phyloP scores from a whole-genome alignment of 176 grass and related monocot genomes.

The Phragmites australis region DNA sequence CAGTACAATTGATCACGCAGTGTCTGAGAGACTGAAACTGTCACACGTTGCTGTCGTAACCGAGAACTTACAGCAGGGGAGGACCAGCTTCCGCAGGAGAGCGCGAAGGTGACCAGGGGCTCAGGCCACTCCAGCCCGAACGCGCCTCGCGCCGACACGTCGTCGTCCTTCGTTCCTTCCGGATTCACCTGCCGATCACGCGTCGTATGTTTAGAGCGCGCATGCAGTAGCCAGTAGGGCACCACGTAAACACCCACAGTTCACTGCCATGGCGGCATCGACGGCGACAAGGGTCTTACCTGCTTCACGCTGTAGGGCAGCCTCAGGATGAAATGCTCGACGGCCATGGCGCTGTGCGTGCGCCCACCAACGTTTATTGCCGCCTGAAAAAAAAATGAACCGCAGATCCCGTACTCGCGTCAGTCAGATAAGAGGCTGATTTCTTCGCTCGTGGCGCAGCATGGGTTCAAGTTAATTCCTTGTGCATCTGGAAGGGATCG shows the following conservation, averaged over 20 bases:
- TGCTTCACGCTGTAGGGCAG: conserved; percentile 78
- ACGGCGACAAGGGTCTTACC: conserved; percentile 36
- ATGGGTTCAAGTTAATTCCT: not conserved
- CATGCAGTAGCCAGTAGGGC: too few relatives aligned
- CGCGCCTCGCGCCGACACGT: conserved; percentile 40
- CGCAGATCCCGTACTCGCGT: not conserved
- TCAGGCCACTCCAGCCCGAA: conserved; percentile 95
- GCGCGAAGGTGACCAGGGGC: conserved; percentile 86
- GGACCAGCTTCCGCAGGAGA: conserved; percentile 95
- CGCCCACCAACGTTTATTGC: conserved; percentile 74
- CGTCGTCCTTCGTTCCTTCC: conserved; percentile 39
- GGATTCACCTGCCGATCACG: conserved; percentile 44
- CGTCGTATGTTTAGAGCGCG: not conserved
- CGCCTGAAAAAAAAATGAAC: conserved; percentile 48
- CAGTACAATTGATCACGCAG: too few relatives aligned
- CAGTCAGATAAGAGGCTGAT: too few relatives aligned
- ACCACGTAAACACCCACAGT: not conserved
- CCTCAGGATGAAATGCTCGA: conserved; percentile 93
- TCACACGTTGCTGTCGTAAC: not conserved
- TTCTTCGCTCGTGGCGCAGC: not conserved
- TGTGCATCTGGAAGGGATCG: not conserved
- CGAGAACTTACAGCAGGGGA: conserved; percentile 77
- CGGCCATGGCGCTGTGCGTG: conserved; percentile 88
- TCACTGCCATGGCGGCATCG: not conserved
- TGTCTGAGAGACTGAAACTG: too few relatives aligned